Evolutionary conservation across 2,329 filamentous ascomycete species (phyloP).

Genomic region (Thielaviopsis punctulata): DNA sequence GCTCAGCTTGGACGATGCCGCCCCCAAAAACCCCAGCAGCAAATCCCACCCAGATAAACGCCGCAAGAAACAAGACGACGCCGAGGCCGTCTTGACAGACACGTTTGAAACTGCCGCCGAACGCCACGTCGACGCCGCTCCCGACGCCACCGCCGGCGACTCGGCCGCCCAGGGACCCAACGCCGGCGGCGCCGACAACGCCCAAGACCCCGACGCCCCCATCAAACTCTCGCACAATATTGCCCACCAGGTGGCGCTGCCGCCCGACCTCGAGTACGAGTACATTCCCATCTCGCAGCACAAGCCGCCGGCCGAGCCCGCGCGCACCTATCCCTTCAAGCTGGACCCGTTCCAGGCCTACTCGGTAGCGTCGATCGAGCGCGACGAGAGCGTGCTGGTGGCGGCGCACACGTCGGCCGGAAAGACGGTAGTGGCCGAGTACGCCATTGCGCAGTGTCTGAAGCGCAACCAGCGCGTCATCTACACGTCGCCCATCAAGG

Average conservation of each 20-base stretch:
- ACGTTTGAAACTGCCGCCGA: conserved; percentile 90
- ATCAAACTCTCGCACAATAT: conserved; percentile 92
- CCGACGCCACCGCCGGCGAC: conserved; percentile 5
- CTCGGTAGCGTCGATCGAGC: conserved; percentile 84
- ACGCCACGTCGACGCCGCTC: conserved; percentile 44
- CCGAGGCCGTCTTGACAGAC: conserved; percentile 70
- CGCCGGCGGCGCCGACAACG: conserved; percentile 30
- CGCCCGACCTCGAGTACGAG: conserved; percentile 83
- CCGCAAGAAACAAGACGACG: conserved; percentile 41
- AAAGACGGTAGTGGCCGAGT: conserved; percentile 96
- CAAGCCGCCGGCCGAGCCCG: conserved; percentile 73
- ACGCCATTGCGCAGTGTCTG: conserved; percentile 91
- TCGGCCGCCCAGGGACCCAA: not conserved
- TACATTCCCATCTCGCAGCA: conserved; percentile 92
- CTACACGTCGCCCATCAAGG: conserved; percentile 98
- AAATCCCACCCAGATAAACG: conserved; percentile 34
- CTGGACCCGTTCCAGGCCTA: conserved; percentile 96
- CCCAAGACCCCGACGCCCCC: conserved; percentile 45
- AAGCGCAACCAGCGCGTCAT: conserved; percentile 97
- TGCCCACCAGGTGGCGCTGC: conserved; percentile 90
- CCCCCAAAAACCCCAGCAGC: conserved; percentile 13
- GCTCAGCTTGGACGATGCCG: not conserved
- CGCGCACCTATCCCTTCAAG: conserved; percentile 70
- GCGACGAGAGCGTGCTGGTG: conserved; percentile 89
- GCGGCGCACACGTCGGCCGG: conserved; percentile 95